Evolutionary conservation across 2,329 filamentous ascomycete species (phyloP).

Genomic region (Stenocarpella maydis): DNA sequence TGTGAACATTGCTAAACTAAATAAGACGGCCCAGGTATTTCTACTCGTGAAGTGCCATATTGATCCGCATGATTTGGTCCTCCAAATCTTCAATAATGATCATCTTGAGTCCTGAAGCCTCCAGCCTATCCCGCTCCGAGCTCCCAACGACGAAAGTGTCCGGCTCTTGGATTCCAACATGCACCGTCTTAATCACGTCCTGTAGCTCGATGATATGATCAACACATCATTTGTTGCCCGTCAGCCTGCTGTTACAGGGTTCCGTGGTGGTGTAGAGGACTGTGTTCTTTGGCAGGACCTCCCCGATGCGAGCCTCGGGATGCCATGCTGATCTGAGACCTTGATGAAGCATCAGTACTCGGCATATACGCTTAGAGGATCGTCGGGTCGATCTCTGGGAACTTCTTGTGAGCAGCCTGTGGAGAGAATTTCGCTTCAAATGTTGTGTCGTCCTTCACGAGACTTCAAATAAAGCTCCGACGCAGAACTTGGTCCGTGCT

Average conservation of each 20-base stretch:
- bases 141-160: slow-evolving; percentile 24
- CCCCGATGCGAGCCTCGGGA: slow-evolving; percentile 47
- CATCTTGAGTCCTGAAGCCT: slow-evolving; percentile 17
- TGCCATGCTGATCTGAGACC: slow-evolving; percentile 46
- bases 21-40: too few relatives aligned
- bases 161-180: slow-evolving; percentile 51
- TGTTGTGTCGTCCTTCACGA: slow-evolving; percentile 48
- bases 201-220: slow-evolving; percentile 47
- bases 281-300: slow-evolving; percentile 50
- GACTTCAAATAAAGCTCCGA: slow-evolving; percentile 52
- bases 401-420: slow-evolving; percentile 54
- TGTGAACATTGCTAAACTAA: too few relatives aligned
- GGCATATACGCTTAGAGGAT: slow-evolving; percentile 50
- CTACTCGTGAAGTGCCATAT: slow-evolving; percentile 11
- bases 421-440: slow-evolving; percentile 49
- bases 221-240: slow-evolving; percentile 49
- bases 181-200: slow-evolving; percentile 46
- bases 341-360: slow-evolving; percentile 57
- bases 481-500: slow-evolving; percentile 49
- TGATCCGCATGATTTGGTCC: slow-evolving; percentile 27
- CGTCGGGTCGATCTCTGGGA: slow-evolving; percentile 46
- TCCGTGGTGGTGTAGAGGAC: slow-evolving; percentile 57
- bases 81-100: not conserved
- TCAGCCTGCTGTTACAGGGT: slow-evolving; percentile 52
- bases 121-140: slow-evolving; percentile 21